phyloP scores from a whole-genome alignment of 306 rosid species.

The Cicer cuneatum region DNA sequence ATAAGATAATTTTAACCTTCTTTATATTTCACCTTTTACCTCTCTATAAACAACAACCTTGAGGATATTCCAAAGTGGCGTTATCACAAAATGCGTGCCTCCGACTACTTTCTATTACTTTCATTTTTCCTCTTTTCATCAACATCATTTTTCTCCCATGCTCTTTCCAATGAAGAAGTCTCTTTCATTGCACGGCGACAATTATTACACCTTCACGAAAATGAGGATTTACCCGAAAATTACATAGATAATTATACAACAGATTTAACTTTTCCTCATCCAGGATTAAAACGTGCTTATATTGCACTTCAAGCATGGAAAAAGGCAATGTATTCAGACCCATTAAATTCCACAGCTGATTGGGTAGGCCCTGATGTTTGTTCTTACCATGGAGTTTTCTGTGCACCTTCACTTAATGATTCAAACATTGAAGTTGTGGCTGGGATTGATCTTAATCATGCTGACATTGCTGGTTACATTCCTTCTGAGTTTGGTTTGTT shows the following conservation, averaged over 20 bases:
- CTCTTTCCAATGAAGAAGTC: conserved; percentile 60
- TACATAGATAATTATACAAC: conserved; percentile 36
- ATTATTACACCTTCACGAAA: conserved; percentile 46
- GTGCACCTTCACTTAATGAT: conserved; percentile 62
- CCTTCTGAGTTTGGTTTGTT: conserved; percentile 69
- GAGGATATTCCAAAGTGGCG: conserved; percentile 37
- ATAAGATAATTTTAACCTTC: conserved; percentile 40
- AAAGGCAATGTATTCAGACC: conserved; percentile 72
- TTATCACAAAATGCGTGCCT: conserved; percentile 47
- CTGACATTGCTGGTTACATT: conserved; percentile 79
- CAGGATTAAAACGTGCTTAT: conserved; percentile 62
- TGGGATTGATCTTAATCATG: conserved; percentile 80
- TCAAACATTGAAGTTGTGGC: conserved; percentile 62
- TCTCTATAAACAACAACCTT: conserved; percentile 43
- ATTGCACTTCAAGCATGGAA: conserved; percentile 79
- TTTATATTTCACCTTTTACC: not conserved
- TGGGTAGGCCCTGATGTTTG: conserved; percentile 83
- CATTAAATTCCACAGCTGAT: conserved; percentile 55
- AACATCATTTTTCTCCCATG: conserved; percentile 32
- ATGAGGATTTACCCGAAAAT: conserved; percentile 54
- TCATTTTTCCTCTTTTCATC: conserved; percentile 30
- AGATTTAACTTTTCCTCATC: conserved; percentile 39
- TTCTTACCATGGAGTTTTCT: conserved; percentile 67
- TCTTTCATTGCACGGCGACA: conserved; percentile 65
- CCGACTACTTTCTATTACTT: conserved; percentile 36